A percentile compares a stretch with the other conserved stretches of the same genome.
Conservation (phyloP, 2,329 filamentous ascomycete genomes). For the Helminthosporium solani region DNA sequence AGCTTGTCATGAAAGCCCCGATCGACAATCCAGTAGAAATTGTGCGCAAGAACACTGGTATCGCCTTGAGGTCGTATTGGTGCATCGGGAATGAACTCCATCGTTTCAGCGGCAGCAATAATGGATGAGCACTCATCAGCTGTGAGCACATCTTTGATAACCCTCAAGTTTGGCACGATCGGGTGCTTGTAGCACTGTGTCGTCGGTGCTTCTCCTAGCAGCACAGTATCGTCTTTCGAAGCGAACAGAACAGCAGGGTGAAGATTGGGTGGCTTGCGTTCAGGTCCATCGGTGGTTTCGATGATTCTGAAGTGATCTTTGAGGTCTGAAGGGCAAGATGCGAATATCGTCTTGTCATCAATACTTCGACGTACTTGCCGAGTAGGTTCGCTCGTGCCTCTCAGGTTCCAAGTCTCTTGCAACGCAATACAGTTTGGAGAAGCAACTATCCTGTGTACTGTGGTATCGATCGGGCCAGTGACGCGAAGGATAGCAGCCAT, state of each 20-base stretch:
- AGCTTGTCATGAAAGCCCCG: constrained; percentile 62
- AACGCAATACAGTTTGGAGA: constrained; percentile 49
- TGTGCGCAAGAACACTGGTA: constrained; percentile 66
- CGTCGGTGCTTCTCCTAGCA: constrained; percentile 48
- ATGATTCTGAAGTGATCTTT: constrained; percentile 56
- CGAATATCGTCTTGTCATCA: constrained; percentile 52
- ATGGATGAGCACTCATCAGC: constrained; percentile 64
- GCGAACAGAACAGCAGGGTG: constrained; percentile 67
- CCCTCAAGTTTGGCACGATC: constrained; percentile 60
- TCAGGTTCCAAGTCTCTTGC: constrained; percentile 63
- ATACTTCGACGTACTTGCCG: constrained; percentile 59
- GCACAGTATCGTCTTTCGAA: constrained; percentile 58
- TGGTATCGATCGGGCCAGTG: constrained; percentile 60
- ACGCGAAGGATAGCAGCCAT: constrained; percentile 65
- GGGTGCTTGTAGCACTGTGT: constrained; percentile 63
- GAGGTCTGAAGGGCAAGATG: constrained; percentile 24
- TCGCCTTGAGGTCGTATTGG: constrained; percentile 65
- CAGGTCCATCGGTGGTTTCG: constrained; percentile 60
- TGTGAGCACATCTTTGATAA: constrained; percentile 62
- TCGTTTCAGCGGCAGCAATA: constrained; percentile 64
- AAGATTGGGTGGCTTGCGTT: constrained; percentile 67
- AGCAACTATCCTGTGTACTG: constrained; percentile 22
- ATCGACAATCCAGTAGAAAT: constrained; percentile 73
- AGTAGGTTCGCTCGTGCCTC: constrained; percentile 43
- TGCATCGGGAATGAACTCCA: constrained; percentile 67